phyloP scores from a whole-genome alignment of 1,284 basidiomycete species.

The Pseudozyma hubeiensis region DNA sequence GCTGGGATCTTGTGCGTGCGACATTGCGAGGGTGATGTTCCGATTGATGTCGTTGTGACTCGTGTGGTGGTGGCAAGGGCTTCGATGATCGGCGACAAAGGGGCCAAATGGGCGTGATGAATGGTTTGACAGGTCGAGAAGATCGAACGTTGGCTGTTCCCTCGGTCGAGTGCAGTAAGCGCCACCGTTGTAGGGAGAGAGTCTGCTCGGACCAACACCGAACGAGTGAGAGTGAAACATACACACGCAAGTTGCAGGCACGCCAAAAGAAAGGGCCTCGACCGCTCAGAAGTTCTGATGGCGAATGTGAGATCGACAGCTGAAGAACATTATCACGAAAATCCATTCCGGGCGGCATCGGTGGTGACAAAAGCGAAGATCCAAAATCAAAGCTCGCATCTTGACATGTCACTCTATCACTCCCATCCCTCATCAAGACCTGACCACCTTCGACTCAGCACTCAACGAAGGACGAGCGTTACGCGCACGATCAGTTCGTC shows the following conservation, averaged over 20 bases:
- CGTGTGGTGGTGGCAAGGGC: background rate
- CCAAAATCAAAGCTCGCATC: too few species aligned
- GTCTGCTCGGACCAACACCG: constrained; percentile 1
- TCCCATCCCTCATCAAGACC: too few species aligned
- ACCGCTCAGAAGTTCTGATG: too few species aligned
- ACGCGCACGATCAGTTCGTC: too few species aligned
- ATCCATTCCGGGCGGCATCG: too few species aligned
- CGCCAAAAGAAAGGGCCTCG: background rate
- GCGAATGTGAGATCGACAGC: constrained; percentile 9
- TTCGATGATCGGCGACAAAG: constrained; percentile 9
- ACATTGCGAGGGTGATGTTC: constrained; percentile 28
- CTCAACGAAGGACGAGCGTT: too few species aligned
- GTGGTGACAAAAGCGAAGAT: too few species aligned
- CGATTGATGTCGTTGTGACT: background rate
- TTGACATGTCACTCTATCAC: too few species aligned
- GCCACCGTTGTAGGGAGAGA: background rate
- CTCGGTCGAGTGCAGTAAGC: background rate
- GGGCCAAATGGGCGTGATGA: background rate
- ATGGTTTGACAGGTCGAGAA: constrained; percentile 10
- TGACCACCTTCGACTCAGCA: too few species aligned
- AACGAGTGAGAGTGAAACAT: background rate
- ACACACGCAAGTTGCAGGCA: background rate
- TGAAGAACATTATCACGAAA: too few species aligned
- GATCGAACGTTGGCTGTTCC: constrained; percentile 1
- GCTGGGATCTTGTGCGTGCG: constrained; percentile 49